These are phyloP conservation scores for Herpotrichia juniperi DNA, from an alignment of 2,329 filamentous ascomycete species.

Conservation along the genomic window DNA sequence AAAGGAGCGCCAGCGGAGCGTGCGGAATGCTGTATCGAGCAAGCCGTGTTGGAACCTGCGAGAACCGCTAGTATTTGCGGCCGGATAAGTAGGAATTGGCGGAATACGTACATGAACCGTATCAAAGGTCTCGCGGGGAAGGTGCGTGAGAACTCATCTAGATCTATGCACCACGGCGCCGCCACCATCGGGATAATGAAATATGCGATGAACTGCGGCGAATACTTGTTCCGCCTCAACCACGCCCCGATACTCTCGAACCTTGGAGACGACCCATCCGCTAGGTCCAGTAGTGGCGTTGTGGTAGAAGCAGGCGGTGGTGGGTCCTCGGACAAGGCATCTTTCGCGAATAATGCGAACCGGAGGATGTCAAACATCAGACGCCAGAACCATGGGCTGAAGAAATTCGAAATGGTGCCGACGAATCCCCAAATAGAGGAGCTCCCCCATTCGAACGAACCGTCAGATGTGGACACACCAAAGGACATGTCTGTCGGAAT, in stretches of 20 bases:
- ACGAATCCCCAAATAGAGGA: constrained; percentile 9
- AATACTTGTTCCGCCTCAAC: constrained; percentile 6
- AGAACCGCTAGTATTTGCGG: background rate
- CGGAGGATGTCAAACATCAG: constrained; percentile 11
- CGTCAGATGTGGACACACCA: constrained; percentile 7
- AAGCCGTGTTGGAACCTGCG: constrained; percentile 7
- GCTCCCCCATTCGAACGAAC: constrained; percentile 15
- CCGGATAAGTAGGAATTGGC: background rate
- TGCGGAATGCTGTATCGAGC: constrained; percentile 8
- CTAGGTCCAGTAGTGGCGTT: too few species aligned
- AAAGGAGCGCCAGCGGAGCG: constrained; percentile 7
- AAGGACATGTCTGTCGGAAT: constrained; percentile 17
- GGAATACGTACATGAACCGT: constrained; percentile 8
- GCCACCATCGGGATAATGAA: constrained; percentile 13
- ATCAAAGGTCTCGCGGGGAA: constrained; percentile 12
- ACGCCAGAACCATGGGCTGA: constrained; percentile 13
- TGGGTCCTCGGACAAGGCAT: constrained; percentile 2
- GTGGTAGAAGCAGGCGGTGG: background rate
- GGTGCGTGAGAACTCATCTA: constrained; percentile 6
- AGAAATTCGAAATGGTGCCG: background rate
- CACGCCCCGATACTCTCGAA: constrained; percentile 11
- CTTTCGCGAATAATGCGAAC: constrained; percentile 8
- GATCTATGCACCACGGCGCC: constrained; percentile 14
- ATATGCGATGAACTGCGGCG: constrained; percentile 7
- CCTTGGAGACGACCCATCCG: background rate